phyloP scores from a whole-genome alignment of 73 alveolate species.

The Tetrahymena elliotti region DNA sequence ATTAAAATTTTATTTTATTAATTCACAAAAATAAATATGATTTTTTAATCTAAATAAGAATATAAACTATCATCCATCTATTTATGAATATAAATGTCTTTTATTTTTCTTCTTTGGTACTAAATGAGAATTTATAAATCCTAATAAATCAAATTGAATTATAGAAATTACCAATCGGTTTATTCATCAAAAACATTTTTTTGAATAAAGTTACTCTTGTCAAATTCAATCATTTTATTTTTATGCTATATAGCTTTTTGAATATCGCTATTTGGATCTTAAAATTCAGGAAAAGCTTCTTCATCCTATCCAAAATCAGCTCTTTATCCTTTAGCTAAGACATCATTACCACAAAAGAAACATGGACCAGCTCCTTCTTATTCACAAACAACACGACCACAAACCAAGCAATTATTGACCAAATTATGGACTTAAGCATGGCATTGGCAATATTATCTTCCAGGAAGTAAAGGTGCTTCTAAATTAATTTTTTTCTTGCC shows the following conservation, averaged over 20 bases:
- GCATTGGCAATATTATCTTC: conserved; percentile 61
- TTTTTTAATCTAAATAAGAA: too few species aligned
- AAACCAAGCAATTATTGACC: conserved; percentile 71
- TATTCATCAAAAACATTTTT: conserved; percentile 31
- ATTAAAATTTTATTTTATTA: background rate
- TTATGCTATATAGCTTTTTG: conserved; percentile 16
- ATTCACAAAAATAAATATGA: too few species aligned
- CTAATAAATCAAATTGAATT: too few species aligned
- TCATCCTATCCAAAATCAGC: conserved; percentile 9
- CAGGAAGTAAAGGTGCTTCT: background rate
- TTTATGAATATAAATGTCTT: too few species aligned
- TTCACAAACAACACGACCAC: conserved; percentile 86
- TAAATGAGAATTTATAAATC: too few species aligned
- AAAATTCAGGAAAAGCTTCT: conserved; percentile 22
- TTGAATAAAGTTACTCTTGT: conserved; percentile 11
- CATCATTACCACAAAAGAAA: conserved; percentile 72
- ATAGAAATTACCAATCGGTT: conserved; percentile 13
- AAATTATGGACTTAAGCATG: conserved; percentile 74
- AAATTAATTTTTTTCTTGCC: background rate
- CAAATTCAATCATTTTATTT: conserved; percentile 22
- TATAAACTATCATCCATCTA: too few species aligned
- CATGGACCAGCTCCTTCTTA: conserved; percentile 91
- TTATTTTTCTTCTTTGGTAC: too few species aligned
- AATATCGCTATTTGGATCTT: conserved; percentile 7
- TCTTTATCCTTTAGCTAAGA: conserved; percentile 2